These are phyloP conservation scores for Dryas alaskensis DNA, from an alignment of 306 rosid genomes.

Conservation along the genomic window DNA sequence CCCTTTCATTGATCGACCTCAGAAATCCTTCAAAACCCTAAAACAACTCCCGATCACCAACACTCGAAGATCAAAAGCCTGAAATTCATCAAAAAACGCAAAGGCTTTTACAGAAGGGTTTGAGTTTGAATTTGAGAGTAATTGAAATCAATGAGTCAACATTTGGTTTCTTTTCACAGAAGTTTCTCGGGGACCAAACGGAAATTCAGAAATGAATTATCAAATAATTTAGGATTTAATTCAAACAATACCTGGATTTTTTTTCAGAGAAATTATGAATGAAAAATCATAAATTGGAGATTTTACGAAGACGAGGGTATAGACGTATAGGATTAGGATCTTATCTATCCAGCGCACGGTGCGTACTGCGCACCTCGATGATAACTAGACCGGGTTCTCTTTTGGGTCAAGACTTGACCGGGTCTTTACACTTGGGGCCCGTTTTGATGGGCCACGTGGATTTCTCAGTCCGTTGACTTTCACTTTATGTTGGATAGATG, in stretches of 20 bases:
- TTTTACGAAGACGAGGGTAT: neutral
- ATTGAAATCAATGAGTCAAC: neutral
- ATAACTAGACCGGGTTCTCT: neutral
- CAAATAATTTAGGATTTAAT: neutral
- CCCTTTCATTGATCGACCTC: conserved; percentile 56
- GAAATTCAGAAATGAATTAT: neutral
- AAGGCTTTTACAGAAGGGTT: neutral
- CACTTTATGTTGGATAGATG: too few species aligned
- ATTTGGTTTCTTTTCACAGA: neutral
- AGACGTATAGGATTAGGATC: neutral
- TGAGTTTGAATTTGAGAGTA: neutral
- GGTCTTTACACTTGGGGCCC: neutral
- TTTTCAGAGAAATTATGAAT: neutral
- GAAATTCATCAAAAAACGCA: conserved; percentile 2
- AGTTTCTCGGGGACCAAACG: neutral
- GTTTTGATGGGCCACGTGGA: neutral
- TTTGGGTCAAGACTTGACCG: neutral
- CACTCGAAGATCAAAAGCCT: conserved; percentile 9
- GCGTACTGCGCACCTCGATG: neutral
- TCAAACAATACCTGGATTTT: neutral
- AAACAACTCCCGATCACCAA: conserved; percentile 24
- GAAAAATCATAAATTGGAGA: neutral
- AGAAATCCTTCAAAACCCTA: conserved; percentile 37
- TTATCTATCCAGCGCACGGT: neutral
- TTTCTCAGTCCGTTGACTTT: neutral